Conservation (phyloP, 2,329 filamentous ascomycete genomes). For the Annulohypoxylon truncatum region DNA sequence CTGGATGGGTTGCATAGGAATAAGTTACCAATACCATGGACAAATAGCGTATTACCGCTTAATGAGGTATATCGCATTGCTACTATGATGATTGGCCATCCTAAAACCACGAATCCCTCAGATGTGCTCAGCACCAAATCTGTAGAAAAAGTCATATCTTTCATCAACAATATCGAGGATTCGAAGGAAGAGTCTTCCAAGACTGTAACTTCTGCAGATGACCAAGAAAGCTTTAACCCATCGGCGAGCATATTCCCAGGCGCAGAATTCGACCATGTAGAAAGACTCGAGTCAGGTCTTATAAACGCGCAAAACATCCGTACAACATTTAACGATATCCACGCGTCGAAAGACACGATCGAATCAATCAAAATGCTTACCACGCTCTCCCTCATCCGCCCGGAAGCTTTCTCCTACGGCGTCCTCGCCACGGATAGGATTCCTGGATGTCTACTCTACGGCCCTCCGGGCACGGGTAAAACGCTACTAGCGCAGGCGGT, state of each 20-base stretch:
- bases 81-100: constrained; percentile 45
- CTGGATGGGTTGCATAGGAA: constrained; percentile 18
- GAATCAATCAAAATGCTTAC: constrained; percentile 91
- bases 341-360: constrained; percentile 83
- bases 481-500: constrained; percentile 77
- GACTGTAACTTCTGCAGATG: constrained; percentile 53
- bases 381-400: constrained; percentile 84
- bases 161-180: constrained; percentile 41
- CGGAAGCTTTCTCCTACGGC: constrained; percentile 96
- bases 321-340: constrained; percentile 89
- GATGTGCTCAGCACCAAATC: constrained; percentile 35
- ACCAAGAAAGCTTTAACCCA: constrained; percentile 46
- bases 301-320: constrained; percentile 84
- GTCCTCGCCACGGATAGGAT: constrained; percentile 92
- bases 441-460: constrained; percentile 87
- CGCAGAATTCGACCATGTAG: constrained; percentile 78
- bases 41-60: constrained; percentile 39
- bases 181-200: constrained; percentile 50
- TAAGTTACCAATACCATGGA: constrained; percentile 28
- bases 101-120: constrained; percentile 10
- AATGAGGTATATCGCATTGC: constrained; percentile 47
- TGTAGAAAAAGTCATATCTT: constrained; percentile 34
- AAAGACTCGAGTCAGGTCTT: constrained; percentile 82
- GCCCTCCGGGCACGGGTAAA: constrained; percentile 84
- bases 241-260: constrained; percentile 51